Evolutionary conservation across 768 basidiomycete genomes (phyloP), one percentile per base, ranked within the genome.

Genomic region (Tulasnella sp.): DNA sequence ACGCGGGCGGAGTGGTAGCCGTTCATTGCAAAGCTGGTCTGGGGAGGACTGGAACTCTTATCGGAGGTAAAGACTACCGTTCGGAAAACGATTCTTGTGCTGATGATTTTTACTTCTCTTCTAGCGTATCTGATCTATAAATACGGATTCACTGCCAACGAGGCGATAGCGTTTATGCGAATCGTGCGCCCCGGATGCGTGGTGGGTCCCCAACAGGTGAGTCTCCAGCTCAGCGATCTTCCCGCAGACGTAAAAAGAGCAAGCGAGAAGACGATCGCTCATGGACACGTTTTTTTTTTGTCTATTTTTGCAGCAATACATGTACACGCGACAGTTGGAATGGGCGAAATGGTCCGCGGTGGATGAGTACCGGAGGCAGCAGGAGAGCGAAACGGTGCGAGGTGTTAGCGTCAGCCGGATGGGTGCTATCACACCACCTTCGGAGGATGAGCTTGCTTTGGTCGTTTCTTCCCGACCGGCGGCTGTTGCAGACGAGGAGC

Each of bases 111-210:
- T 52, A 19, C 35, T 26, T 5, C n/a, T 22, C 16, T 40, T 67
- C 9, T 71, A 82, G 97, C 96, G 9, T 98, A 98, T 83, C 86
- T 99, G 71, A 92, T 97, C 74, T 99, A 97, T 92, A 98, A 98
- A 80, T 96, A 98, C 77, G 93, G 92, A 26, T 99, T 99, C 79
- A 94, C 95, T 19, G 96, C 96, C 1, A 87, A 89, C 67, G 94
- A 98, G 81, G 97, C 91, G 5, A 98, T 98, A 72, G 97, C 91
- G 0, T 98, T 95, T 81, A 98, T 98, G 97, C 90, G 97, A 22
- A 93, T 99, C 76, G 89, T 97, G 71, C 89, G 97, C 62, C 97
- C 97, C 1, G 96, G 95, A 6, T 90, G 90, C 72, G 93, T 95
- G 59, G 94, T 95, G 67, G 93, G 93, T 14, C 92, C 92, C 22